Conservation (phyloP, 1,139 yeast species). For the Arxiozyma slooffiae region DNA sequence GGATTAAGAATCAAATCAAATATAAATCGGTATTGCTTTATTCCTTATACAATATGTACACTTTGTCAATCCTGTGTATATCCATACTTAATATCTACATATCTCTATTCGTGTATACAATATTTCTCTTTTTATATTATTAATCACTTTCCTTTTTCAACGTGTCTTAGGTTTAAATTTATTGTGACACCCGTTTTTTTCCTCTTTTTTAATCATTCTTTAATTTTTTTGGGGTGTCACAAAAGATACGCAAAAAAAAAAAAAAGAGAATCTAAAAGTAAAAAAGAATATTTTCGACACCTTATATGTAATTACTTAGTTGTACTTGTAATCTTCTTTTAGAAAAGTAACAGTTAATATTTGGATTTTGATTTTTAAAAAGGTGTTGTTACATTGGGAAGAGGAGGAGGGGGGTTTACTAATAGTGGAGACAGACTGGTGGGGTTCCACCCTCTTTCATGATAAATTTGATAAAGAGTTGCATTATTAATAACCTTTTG, state of each 20-base stretch:
- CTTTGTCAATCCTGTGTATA: background rate
- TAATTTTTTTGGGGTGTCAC: background rate
- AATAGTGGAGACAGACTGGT: background rate
- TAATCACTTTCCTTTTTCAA: background rate
- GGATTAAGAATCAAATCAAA: background rate
- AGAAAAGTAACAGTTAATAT: too few relatives aligned
- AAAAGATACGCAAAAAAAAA: background rate
- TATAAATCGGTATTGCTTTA: too few relatives aligned
- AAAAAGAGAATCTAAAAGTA: background rate
- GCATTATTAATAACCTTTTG: background rate
- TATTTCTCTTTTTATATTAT: too few relatives aligned
- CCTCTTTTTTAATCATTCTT: background rate
- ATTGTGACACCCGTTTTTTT: slow-evolving; percentile 1
- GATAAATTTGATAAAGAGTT: too few relatives aligned
- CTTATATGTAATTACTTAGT: too few relatives aligned
- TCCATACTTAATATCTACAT: background rate
- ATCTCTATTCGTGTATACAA: too few relatives aligned
- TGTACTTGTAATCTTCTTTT: too few relatives aligned
- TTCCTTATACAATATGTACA: background rate
- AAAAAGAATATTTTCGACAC: too few relatives aligned
- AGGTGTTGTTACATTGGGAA: too few relatives aligned
- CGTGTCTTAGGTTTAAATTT: background rate
- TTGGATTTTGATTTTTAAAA: too few relatives aligned
- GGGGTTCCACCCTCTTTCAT: background rate
- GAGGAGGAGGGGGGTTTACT: background rate